phyloP scores from a whole-genome alignment of 371 early-diverging fungal genomes.

The Zancudomyces culisetae region DNA sequence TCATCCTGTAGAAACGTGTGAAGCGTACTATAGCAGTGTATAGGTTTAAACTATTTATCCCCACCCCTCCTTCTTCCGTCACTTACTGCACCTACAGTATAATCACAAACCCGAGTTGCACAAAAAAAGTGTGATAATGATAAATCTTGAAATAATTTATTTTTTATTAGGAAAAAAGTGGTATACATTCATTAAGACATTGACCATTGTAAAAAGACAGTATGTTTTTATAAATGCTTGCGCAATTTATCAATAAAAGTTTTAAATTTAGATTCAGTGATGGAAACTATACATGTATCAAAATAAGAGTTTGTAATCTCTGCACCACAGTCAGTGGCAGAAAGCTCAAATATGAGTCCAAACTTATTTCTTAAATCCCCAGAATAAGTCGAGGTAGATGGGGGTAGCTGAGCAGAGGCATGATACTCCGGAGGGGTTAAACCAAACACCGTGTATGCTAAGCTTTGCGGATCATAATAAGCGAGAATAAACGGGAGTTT shows the following conservation, averaged over 20 bases:
- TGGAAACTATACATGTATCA: neutral
- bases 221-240: neutral
- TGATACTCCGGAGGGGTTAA: constrained; percentile 14
- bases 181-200: too few relatives aligned
- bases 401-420: neutral
- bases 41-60: too few relatives aligned
- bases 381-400: constrained; percentile 27
- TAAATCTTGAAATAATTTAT: too few relatives aligned
- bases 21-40: too few relatives aligned
- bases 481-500: constrained; percentile 34
- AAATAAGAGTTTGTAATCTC: neutral
- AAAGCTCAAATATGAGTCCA: constrained; percentile 45
- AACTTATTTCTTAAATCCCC: constrained; percentile 47
- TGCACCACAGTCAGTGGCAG: constrained; percentile 25
- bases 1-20: too few relatives aligned
- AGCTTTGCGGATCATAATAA: constrained; percentile 32
- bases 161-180: too few relatives aligned
- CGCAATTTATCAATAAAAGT: neutral
- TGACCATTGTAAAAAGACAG: too few relatives aligned
- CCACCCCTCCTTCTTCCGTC: too few relatives aligned
- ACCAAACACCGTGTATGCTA: constrained; percentile 46
- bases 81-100: too few relatives aligned
- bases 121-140: too few relatives aligned
- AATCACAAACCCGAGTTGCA: too few relatives aligned
- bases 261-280: neutral